Conservation (phyloP, 768 basidiomycete species). For the Termitomyces bulborhizus region DNA sequence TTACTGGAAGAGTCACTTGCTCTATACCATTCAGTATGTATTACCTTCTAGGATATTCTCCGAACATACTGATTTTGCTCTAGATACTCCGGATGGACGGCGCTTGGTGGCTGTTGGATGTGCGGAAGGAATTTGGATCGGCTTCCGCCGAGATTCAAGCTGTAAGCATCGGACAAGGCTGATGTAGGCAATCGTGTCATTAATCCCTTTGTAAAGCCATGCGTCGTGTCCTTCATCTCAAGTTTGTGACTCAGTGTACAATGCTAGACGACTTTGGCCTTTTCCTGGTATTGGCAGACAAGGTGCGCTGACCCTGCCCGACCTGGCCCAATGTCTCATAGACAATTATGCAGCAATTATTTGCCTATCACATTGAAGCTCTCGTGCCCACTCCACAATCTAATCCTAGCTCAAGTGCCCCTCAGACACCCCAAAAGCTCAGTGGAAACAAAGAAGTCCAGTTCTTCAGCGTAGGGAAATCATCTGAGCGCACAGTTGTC, state of each 20-base stretch:
- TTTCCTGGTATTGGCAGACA: slow-evolving; percentile 91
- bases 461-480: slow-evolving; percentile 91
- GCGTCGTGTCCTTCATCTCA: slow-evolving; percentile 87
- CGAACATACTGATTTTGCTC: slow-evolving; percentile 13
- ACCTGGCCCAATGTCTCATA: background rate
- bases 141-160: slow-evolving; percentile 78
- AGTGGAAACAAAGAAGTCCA: slow-evolving; percentile 87
- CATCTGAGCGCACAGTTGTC: slow-evolving; percentile 81
- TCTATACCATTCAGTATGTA: slow-evolving; percentile 84
- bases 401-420: slow-evolving; percentile 54
- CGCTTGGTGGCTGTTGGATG: slow-evolving; percentile 86
- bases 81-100: slow-evolving; percentile 79
- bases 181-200: background rate
- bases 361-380: slow-evolving; percentile 94
- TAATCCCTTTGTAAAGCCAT: slow-evolving; percentile 56
- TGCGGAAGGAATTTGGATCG: slow-evolving; percentile 93
- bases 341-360: slow-evolving; percentile 51
- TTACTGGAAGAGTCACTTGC: slow-evolving; percentile 85
- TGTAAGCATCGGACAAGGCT: slow-evolving; percentile 43
- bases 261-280: slow-evolving; percentile 96
- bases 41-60: slow-evolving; percentile 3
- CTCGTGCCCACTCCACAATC: slow-evolving; percentile 83
- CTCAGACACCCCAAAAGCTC: slow-evolving; percentile 83
- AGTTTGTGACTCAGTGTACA: slow-evolving; percentile 89
- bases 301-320: slow-evolving; percentile 40